These are phyloP conservation scores for Protomyces macrosporus DNA, from an alignment of 1,139 yeast genomes.

Conservation along the genomic window DNA sequence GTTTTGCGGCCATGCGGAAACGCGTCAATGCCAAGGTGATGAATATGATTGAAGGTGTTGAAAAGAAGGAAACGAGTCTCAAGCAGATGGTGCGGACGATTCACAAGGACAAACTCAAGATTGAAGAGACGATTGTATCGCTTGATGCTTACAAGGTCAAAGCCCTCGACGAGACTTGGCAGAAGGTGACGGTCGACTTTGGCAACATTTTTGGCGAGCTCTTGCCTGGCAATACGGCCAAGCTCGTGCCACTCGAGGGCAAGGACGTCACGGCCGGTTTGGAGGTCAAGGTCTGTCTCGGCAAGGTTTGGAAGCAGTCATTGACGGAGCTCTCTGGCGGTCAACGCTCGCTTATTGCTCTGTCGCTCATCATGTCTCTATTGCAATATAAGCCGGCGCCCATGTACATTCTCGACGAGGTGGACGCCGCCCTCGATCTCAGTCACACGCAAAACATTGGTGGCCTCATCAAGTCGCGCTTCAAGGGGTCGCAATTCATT, in stretches of 20 bases:
- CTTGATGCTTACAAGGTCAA: constrained; percentile 81
- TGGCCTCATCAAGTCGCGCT: constrained; percentile 86
- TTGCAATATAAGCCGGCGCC: constrained; percentile 96
- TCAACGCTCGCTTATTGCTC: constrained; percentile 86
- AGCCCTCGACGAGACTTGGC: constrained; percentile 77
- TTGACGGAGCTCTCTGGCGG: constrained; percentile 96
- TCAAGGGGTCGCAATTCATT: constrained; percentile 92
- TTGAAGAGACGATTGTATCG: constrained; percentile 80
- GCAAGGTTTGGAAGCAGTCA: constrained; percentile 93
- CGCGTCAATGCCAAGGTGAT: constrained; percentile 84
- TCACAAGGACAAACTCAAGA: constrained; percentile 83
- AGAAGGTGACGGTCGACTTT: constrained; percentile 77
- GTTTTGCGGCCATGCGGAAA: constrained; percentile 69
- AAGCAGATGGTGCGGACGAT: constrained; percentile 79
- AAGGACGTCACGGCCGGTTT: constrained; percentile 84
- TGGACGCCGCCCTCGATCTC: constrained; percentile 94
- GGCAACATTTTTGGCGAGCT: constrained; percentile 89
- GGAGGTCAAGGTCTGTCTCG: constrained; percentile 84
- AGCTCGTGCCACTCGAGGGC: constrained; percentile 73
- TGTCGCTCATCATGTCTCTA: constrained; percentile 73
- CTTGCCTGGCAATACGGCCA: constrained; percentile 85
- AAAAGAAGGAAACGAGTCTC: constrained; percentile 74
- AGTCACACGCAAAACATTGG: constrained; percentile 98
- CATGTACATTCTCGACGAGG: constrained; percentile 94
- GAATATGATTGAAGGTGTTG: constrained; percentile 91